Conservation (phyloP, 129 eudicot genomes). For the Sambucus nigra region DNA sequence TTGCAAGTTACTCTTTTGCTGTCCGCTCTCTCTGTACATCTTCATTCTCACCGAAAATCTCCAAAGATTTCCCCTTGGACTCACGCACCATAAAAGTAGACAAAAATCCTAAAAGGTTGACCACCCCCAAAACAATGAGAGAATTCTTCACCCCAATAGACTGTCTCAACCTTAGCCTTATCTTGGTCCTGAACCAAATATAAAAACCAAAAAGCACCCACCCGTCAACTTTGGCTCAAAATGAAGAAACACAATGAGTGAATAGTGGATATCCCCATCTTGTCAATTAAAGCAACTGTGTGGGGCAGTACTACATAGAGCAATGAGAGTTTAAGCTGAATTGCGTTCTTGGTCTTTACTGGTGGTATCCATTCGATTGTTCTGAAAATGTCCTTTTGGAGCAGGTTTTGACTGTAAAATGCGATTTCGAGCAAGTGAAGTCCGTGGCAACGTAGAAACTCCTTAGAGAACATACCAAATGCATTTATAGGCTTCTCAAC, state of each 20-base stretch:
- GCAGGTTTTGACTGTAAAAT: constrained; percentile 55
- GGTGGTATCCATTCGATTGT: constrained; percentile 55
- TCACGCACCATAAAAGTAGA: constrained; percentile 70
- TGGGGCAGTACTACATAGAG: constrained; percentile 62
- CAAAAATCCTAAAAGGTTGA: constrained; percentile 48
- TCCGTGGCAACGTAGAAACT: constrained; percentile 54
- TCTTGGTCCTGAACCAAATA: constrained; percentile 50
- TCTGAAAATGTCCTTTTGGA: constrained; percentile 60
- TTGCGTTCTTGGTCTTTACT: constrained; percentile 42
- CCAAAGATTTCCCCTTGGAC: constrained; percentile 69
- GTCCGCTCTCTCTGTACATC: no score
- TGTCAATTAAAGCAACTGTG: constrained; percentile 56
- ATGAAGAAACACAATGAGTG: constrained; percentile 53
- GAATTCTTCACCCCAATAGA: constrained; percentile 60
- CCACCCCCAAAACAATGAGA: constrained; percentile 39
- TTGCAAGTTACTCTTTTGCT: no score
- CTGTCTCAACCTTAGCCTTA: constrained; percentile 27
- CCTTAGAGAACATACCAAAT: constrained; percentile 45
- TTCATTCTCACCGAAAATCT: constrained; percentile 60
- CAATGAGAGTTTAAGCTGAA: constrained; percentile 67
- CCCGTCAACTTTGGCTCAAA: constrained; percentile 69
- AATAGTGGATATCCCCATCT: constrained; percentile 43
- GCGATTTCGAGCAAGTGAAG: constrained; percentile 68
- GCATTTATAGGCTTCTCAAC: constrained; percentile 8
- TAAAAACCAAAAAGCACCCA: constrained; percentile 77